Evolutionary conservation across 2,329 filamentous ascomycete species (phyloP), one percentile per base, ranked within the genome.

Genomic region (Talaromyces sp.): DNA sequence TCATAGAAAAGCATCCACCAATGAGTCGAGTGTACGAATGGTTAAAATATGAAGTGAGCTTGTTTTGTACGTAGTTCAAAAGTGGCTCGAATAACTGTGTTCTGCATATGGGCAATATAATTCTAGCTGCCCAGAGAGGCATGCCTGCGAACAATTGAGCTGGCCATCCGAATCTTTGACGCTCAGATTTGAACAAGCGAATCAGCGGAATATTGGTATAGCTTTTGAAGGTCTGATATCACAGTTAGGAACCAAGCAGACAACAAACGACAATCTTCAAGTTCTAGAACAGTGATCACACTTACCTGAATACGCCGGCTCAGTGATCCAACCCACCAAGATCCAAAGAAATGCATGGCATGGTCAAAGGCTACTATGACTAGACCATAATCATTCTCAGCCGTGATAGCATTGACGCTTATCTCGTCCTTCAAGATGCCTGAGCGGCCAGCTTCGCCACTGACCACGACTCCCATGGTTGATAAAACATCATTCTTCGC

Each of bases 401-500:
- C 65, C 19, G 69, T 67, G 43, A 77, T 69, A 40, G 69, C 65
- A 33, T 72, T 68, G 17, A 76, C 64, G 53, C 70, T 73, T 58
- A 74, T 67, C 60, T 70, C 67, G 60, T 76, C 74, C 57, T 69
- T 71, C 35, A 69, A 65, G n/a, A 66, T 63, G 56, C 65, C 66
- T 25, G 68, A 58, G 37, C 67, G 72, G 15, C 71, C 68, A 62
- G 75, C 69, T 60, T 75, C 72, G 58, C 73, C 68, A 55, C 74
- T 75, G 60, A 77, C 74, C 39, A 78, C 75, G 39, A 79, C 74
- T 3, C 78, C 77, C 70, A 79, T 77, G 8, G 75, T 78, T 21
- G 75, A 76, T 15, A 80, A 69, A 33, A 79, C 76, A 61, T 80
- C 78, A 69, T 80, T 80, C 61, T 80, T 78, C 0, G 78, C 78